Conservation (phyloP, 176 grass and related monocot species). For the Pharus latifolius region DNA sequence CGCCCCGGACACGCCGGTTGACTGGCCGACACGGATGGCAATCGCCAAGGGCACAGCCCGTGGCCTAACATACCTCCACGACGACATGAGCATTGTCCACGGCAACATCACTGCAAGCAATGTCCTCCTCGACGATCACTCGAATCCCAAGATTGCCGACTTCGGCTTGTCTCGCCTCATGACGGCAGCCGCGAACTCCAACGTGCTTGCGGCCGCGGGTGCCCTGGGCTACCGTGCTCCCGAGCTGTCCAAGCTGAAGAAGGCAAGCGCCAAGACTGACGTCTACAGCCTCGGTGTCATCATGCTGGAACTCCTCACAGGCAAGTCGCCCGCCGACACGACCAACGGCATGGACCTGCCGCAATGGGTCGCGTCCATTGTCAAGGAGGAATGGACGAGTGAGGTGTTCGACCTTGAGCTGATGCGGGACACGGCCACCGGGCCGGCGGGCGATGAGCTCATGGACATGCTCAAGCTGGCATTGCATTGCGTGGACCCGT, state of each 20-base stretch:
- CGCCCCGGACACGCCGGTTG: slow-evolving; percentile 33
- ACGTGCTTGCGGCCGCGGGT: slow-evolving; percentile 42
- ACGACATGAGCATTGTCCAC: slow-evolving; percentile 46
- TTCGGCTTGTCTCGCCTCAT: slow-evolving; percentile 78
- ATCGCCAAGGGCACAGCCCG: slow-evolving; percentile 62
- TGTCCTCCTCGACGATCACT: slow-evolving; percentile 51
- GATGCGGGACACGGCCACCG: slow-evolving; percentile 42
- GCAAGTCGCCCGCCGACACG: slow-evolving; percentile 60
- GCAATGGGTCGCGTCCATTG: slow-evolving; percentile 73
- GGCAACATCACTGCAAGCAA: slow-evolving; percentile 77
- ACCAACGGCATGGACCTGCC: slow-evolving; percentile 76
- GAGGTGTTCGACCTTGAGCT: slow-evolving; percentile 90
- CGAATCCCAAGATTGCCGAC: slow-evolving; percentile 46
- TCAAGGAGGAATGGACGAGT: slow-evolving; percentile 87
- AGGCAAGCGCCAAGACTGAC: slow-evolving; percentile 60
- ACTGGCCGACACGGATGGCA: slow-evolving; percentile 52
- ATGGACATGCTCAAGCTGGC: slow-evolving; percentile 81
- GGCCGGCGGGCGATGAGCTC: slow-evolving; percentile 43
- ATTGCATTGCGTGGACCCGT: slow-evolving; percentile 64
- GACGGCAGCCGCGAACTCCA: slow-evolving; percentile 60
- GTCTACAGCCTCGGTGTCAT: slow-evolving; percentile 88
- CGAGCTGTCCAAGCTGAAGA: slow-evolving; percentile 83
- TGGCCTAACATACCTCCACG: slow-evolving; percentile 56
- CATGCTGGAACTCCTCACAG: slow-evolving; percentile 78
- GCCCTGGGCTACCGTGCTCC: slow-evolving; percentile 69